phyloP scores from a whole-genome alignment of 345 rosid genomes.

The Eucalyptus cloeziana region DNA sequence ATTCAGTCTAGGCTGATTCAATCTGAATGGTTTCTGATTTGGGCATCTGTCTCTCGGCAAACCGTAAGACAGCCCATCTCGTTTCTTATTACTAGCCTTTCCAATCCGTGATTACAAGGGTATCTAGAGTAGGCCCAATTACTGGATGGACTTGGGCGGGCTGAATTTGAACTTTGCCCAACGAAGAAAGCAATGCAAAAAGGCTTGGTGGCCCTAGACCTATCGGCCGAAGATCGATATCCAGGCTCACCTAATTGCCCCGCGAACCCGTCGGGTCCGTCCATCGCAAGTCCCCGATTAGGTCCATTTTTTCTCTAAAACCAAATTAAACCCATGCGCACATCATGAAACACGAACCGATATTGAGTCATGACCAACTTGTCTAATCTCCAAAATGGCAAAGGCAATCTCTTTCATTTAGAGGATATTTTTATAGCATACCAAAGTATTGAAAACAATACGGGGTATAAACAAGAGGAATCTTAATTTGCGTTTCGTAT shows the following conservation, averaged over 20 bases:
- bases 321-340: neutral
- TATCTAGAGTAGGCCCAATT: neutral
- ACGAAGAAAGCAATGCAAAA: neutral
- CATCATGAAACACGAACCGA: neutral
- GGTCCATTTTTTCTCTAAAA: neutral
- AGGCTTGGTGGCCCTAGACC: neutral
- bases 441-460: too few relatives aligned
- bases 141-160: neutral
- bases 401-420: too few relatives aligned
- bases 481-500: too few relatives aligned
- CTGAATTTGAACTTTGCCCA: neutral
- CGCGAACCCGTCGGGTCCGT: neutral
- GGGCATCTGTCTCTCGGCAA: too few relatives aligned
- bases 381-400: too few relatives aligned
- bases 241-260: neutral
- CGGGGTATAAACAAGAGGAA: rapidly evolving
- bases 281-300: neutral
- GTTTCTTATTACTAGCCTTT: neutral
- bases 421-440: too few relatives aligned
- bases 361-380: too few relatives aligned
- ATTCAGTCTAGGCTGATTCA: rapidly evolving
- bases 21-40: too few relatives aligned
- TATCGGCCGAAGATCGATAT: neutral
- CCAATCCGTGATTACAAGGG: neutral
- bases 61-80: too few relatives aligned